phyloP scores from a whole-genome alignment of 805 yeast species.

The Tetrapisispora phaffii region DNA sequence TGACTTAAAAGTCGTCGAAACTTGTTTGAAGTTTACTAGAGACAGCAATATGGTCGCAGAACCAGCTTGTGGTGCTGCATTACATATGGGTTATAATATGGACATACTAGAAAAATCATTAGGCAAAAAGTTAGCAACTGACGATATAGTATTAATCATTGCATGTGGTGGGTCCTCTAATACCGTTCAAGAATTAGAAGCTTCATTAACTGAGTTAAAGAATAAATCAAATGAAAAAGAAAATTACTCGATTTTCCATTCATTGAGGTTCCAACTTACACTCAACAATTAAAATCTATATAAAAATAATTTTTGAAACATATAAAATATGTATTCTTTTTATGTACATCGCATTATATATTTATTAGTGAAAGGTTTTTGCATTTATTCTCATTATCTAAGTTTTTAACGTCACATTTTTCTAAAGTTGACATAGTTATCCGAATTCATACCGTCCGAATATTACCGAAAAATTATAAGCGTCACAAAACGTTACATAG shows the following conservation, averaged over 20 bases:
- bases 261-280: not conserved
- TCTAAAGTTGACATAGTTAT: too few species aligned
- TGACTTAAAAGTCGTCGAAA: conserved; percentile 47
- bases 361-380: too few species aligned
- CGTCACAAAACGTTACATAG: too few species aligned
- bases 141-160: conserved; percentile 42
- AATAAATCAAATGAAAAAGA: not conserved
- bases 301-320: not conserved
- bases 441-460: too few species aligned
- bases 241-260: not conserved
- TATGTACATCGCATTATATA: too few species aligned
- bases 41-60: conserved; percentile 48
- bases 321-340: not conserved
- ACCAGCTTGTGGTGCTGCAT: conserved; percentile 68
- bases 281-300: not conserved
- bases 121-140: conserved; percentile 15
- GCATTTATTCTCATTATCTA: too few species aligned
- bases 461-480: too few species aligned
- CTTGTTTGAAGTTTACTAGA: conserved; percentile 41
- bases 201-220: conserved; percentile 3
- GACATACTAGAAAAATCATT: conserved; percentile 11
- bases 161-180: conserved; percentile 49
- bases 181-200: conserved; percentile 24
- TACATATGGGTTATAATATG: conserved; percentile 40
- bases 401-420: too few species aligned